These are phyloP conservation scores for Seminavis robusta DNA, from an alignment of 108 stramenopile genomes.

Conservation along the genomic window DNA sequence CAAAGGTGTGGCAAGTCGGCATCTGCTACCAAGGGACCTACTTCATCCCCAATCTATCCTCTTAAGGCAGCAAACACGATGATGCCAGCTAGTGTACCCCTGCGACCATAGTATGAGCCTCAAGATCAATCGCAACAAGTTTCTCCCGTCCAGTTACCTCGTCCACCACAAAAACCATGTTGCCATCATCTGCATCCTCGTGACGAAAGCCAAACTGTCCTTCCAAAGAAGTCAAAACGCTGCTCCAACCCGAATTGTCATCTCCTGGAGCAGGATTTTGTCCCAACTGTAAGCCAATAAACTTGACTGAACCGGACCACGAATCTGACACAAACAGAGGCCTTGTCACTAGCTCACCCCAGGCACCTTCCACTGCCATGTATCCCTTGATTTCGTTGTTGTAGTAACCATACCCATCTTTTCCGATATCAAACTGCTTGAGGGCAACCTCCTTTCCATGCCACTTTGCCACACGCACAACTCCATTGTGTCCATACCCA, in stretches of 20 bases:
- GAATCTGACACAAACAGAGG: slow-evolving; percentile 1
- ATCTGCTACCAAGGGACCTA: no score
- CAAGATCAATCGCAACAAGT: no score
- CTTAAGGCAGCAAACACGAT: no score
- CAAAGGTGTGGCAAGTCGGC: no score
- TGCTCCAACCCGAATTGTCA: not conserved
- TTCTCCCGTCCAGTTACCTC: not conserved
- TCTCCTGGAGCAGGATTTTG: not conserved
- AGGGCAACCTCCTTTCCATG: not conserved
- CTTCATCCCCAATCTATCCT: no score
- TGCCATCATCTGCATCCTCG: not conserved
- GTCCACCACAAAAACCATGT: slow-evolving; percentile 1
- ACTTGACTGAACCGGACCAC: not conserved
- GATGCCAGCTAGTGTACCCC: no score
- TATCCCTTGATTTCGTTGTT: slow-evolving; percentile 1
- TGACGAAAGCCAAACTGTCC: slow-evolving; percentile 2
- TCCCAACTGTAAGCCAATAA: slow-evolving; percentile 2
- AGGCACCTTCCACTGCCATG: not conserved
- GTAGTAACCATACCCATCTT: not conserved
- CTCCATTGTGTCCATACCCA: slow-evolving; percentile 4
- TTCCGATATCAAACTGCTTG: slow-evolving; percentile 7
- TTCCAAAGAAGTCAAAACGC: not conserved
- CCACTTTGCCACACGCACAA: not conserved
- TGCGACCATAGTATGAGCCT: no score
- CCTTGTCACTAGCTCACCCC: slow-evolving; percentile 1